Evolutionary conservation across 2,329 filamentous ascomycete species (phyloP).

Genomic region (Colletotrichum spaethianum): DNA sequence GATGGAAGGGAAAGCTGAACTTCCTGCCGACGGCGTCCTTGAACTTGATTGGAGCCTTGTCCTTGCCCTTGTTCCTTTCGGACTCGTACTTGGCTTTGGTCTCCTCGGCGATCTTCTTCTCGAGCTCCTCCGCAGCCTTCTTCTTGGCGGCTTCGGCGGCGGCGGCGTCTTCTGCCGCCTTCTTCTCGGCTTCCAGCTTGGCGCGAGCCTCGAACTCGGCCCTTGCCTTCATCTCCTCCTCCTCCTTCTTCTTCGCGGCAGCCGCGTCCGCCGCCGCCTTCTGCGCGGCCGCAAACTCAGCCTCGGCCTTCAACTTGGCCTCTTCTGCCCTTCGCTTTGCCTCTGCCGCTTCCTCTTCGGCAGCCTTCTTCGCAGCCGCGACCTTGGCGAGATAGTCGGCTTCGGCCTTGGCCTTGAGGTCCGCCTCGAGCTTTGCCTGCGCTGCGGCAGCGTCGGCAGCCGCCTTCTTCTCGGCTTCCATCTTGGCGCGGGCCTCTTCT

Average conservation of each 20-base stretch:
- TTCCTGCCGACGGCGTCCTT: conserved; percentile 93
- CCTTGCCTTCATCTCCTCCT: conserved; percentile 53
- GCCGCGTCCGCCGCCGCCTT: conserved; percentile 47
- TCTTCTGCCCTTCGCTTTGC: conserved; percentile 48
- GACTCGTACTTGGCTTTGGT: conserved; percentile 65
- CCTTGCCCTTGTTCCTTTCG: conserved; percentile 63
- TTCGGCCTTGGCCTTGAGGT: conserved; percentile 55
- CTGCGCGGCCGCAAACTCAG: conserved; percentile 57
- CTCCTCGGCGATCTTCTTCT: conserved; percentile 70
- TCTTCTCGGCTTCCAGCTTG: conserved; percentile 51
- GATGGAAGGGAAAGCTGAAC: conserved; percentile 90
- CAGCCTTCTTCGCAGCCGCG: conserved; percentile 57
- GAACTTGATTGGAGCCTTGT: conserved; percentile 85
- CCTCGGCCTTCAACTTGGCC: conserved; percentile 55
- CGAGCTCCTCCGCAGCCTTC: conserved; percentile 66
- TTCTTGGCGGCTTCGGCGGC: conserved; percentile 59
- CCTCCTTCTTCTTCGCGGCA: conserved; percentile 51
- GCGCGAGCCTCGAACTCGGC: conserved; percentile 50
- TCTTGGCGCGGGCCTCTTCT: conserved; percentile 55
- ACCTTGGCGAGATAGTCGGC: conserved; percentile 47
- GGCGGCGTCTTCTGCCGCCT: conserved; percentile 45
- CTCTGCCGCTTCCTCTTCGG: conserved; percentile 56
- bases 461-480: conserved; percentile 57
- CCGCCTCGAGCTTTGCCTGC: conserved; percentile 49
- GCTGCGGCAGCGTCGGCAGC: conserved; percentile 57